Evolutionary conservation across 257 asterid genomes (phyloP), one percentile per base, ranked within the genome.

Genomic region (Solanum sejunctum): DNA sequence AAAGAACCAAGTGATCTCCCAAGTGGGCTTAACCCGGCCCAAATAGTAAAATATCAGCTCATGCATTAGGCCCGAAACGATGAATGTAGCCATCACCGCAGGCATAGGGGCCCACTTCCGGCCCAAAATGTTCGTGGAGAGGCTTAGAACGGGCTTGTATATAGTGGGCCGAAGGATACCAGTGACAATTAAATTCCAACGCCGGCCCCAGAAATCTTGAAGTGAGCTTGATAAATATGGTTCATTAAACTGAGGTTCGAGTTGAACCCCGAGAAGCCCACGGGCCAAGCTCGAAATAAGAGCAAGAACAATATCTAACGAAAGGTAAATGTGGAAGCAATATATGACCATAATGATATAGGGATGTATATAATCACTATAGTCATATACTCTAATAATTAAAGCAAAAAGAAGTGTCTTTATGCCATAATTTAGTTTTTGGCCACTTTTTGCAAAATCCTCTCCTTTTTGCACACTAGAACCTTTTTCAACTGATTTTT

Each of bases 111-210:
- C 98, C 94, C 93, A 87, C 41, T 85, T n/a, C 23, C 93, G 87
- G 63, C 92, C 95, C 75, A 94, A 71, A 20, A 90, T 3, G 77
- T 17, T 58, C 6, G 58, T 52, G 6, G 95, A 87, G 85, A 89
- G 82, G 21, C 13, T 81, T 16, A 88, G 88, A 55, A 87, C 88
- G 2, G 99, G 99, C 0, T 85, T 69, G 89, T 94, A 95, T 41
- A 95, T 93, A 4, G 93, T 85, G 47, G 99, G 98, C 18, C 95
- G 93, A 23, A 95, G 95, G 23, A 91, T 89, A 17, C 94, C 89
- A 63, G 97, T 88, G 8, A 91, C 98, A 94, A 92, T 91, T 81
- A 93, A 93, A 91, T 95, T 95, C 99, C 99, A 95, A 70, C 99
- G 86, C 6, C 93, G 90, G 8, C 98, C 97, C 99, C 99, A 95